Evolutionary conservation across 305 asterid species (phyloP).

Genomic region (Fraxinus paxiana): DNA sequence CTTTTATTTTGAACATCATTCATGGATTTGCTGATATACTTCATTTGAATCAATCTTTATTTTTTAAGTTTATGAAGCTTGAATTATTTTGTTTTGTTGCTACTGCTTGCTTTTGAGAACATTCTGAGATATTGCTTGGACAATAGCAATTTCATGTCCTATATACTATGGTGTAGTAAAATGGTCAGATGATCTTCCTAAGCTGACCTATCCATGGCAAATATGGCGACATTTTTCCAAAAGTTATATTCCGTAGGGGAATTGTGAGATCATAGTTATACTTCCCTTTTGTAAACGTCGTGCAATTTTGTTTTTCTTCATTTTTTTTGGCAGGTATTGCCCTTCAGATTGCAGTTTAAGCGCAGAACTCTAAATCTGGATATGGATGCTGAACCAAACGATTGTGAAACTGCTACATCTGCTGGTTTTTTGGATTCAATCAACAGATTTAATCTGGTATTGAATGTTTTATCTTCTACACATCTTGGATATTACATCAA

Average conservation of each 20-base stretch:
- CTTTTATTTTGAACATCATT: neutral
- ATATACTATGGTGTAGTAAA: neutral
- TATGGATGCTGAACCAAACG: constrained; percentile 32
- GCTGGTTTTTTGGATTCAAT: constrained; percentile 34
- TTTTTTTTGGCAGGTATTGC: constrained; percentile 44
- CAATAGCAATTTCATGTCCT: neutral
- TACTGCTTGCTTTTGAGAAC: neutral
- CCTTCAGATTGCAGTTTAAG: constrained; percentile 60
- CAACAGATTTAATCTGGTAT: constrained; percentile 63
- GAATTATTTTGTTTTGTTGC: neutral
- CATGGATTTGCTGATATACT: neutral
- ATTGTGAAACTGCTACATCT: constrained; percentile 30
- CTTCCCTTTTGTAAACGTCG: neutral
- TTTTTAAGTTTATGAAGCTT: neutral
- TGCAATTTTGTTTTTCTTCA: neutral
- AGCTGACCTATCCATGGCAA: neutral
- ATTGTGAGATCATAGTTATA: neutral
- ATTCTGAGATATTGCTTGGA: neutral
- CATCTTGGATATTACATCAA: neutral
- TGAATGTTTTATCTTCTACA: neutral
- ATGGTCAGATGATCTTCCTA: neutral
- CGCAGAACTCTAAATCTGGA: constrained; percentile 41
- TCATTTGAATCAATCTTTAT: neutral
- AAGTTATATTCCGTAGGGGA: neutral
- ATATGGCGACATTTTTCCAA: neutral